Percentiles rank a stretch among this genome's conserved stretches.
Conservation (phyloP, 2,329 filamentous ascomycete genomes). For the Ophiostoma pallidulum region DNA sequence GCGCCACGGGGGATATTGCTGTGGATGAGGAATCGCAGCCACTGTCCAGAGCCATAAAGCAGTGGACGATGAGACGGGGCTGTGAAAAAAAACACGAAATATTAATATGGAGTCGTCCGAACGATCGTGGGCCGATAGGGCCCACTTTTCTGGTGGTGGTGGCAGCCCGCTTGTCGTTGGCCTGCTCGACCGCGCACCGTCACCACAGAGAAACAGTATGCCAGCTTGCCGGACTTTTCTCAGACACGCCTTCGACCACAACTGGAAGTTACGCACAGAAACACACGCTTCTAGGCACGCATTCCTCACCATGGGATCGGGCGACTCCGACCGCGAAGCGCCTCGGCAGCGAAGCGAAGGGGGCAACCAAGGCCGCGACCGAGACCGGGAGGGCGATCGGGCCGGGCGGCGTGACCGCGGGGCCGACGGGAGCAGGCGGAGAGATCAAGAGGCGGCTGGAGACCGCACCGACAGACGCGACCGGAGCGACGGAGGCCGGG, state of each 20-base stretch:
- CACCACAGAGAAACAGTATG: too few relatives aligned
- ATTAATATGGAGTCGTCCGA: too few relatives aligned
- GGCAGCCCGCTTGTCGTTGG: too few relatives aligned
- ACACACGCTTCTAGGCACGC: too few relatives aligned
- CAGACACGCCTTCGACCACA: too few relatives aligned
- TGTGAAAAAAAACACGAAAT: too few relatives aligned
- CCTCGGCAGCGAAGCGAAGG: slow-evolving; percentile 13
- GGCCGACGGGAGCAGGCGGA: slow-evolving; percentile 8
- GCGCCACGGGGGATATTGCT: slow-evolving; percentile 10
- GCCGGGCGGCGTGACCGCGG: slow-evolving; percentile 23
- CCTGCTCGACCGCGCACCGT: too few relatives aligned
- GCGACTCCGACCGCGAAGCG: background rate
- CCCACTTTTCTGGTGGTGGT: too few relatives aligned
- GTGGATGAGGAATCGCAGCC: background rate
- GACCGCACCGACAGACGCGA: slow-evolving; percentile 2
- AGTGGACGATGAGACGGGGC: background rate
- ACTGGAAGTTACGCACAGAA: too few relatives aligned
- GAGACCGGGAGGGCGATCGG: slow-evolving; percentile 16
- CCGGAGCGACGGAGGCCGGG: slow-evolving; percentile 4
- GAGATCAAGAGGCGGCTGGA: slow-evolving; percentile 14
- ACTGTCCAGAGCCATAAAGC: background rate
- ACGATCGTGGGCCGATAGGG: too few relatives aligned
- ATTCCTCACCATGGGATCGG: slow-evolving; percentile 8
- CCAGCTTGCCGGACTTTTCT: too few relatives aligned
- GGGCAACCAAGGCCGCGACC: slow-evolving; percentile 14